phyloP scores from a whole-genome alignment of 805 yeast genomes.

The Yarrowia phangngaensis region DNA sequence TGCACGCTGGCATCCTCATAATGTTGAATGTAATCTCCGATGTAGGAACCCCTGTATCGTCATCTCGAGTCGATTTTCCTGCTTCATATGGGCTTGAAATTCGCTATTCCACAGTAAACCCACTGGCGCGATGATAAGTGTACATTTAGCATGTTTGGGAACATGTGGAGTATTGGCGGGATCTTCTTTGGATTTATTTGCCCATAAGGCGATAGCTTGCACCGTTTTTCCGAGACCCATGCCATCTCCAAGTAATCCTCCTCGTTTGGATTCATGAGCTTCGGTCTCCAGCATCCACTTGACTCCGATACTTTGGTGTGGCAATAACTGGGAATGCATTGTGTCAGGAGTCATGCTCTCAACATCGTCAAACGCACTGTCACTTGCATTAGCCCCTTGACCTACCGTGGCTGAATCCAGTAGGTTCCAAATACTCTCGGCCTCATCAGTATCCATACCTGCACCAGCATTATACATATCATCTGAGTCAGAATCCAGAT shows the following conservation, averaged over 20 bases:
- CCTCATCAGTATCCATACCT: too few relatives aligned
- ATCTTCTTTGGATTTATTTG: conserved; percentile 37
- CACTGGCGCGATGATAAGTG: conserved; percentile 46
- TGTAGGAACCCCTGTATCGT: too few relatives aligned
- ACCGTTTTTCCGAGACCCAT: conserved; percentile 88
- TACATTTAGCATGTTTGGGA: conserved; percentile 31
- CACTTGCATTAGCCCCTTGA: conserved; percentile 1
- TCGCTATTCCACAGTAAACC: conserved; percentile 46
- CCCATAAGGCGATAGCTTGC: conserved; percentile 62
- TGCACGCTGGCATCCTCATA: too few relatives aligned
- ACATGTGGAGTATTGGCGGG: conserved; percentile 29
- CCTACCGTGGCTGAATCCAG: conserved; percentile 19
- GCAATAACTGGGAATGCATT: conserved; percentile 7
- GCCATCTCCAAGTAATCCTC: conserved; percentile 70
- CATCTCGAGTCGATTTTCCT: conserved; percentile 26
- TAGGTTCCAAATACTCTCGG: conserved; percentile 9
- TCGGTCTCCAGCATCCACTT: conserved; percentile 20
- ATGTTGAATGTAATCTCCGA: too few relatives aligned
- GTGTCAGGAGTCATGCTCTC: conserved; percentile 8
- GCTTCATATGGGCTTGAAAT: conserved; percentile 30
- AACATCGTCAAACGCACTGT: conserved; percentile 5
- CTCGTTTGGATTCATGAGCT: conserved; percentile 34
- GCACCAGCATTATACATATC: too few relatives aligned
- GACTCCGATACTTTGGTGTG: conserved; percentile 20
- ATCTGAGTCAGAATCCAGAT: too few relatives aligned